Base-by-base conservation (phyloP, 2,329 filamentous ascomycete genomes). In the Blastomyces gilchristii region DNA sequence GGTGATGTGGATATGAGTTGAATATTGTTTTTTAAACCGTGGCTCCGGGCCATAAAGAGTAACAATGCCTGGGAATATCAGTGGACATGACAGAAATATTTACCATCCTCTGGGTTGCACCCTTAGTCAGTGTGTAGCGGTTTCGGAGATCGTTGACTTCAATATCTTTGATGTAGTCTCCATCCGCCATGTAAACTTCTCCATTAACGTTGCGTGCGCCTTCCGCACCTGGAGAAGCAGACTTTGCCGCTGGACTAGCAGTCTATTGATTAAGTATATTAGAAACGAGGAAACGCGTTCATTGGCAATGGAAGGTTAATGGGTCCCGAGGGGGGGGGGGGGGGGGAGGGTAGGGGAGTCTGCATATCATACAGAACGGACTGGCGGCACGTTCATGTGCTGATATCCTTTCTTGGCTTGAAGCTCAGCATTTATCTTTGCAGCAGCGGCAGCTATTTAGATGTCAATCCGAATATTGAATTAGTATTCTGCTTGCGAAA, bases 91-190 rank as follows among this genome's bases (percentile, higher is more conserved):
- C 79, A 83, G 85, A 84, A 78, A 78, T 87, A 92, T 88, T 96
- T 97, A 99, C 94, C 93, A 94, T 96, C 85, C 96, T 96, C 83
- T 97, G 94, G 68, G 91, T 96, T 71, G 91, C 89, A 72, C 92
- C 91, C 82, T 97, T 97, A 68, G 93, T 99, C 80, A 99, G 83
- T 76, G 92, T 88, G 77, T 99, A 99, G 71, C 93, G 90, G 76
- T 97, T 99, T 68, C 93, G 88, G 72, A 97, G 80, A 77, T 97
- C 93, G 77, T 99, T 99, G 81, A 99, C 91, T 81, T 97, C 94
- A 73, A 99, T 96, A 73, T 99, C 94, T 77, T 95, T 94, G 79
- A 99, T 97, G 76, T 90, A 97, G 78, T 99, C 94, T 71, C 94
- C 94, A 74, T 97, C 94, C 66, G 92, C 89, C 70, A 96, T 89